Conservation (phyloP, 495 filamentous ascomycete species). For the Podospora sp. region DNA sequence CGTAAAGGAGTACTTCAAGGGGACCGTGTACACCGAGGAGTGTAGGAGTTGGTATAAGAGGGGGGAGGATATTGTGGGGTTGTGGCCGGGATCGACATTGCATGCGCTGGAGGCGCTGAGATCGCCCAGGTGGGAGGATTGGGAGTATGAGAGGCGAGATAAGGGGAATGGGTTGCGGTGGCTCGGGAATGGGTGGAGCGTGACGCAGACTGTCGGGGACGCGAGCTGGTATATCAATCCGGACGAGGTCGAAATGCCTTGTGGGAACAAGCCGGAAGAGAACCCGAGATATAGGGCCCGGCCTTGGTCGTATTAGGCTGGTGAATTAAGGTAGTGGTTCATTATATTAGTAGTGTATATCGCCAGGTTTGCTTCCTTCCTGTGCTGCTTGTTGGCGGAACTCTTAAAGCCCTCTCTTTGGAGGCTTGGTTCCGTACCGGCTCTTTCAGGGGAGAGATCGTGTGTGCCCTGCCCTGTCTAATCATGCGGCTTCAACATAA, state of each 20-base stretch:
- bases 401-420: not conserved
- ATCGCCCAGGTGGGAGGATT: constrained; percentile 51
- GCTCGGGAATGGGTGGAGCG: constrained; percentile 56
- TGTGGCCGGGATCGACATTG: constrained; percentile 49
- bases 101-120: constrained; percentile 49
- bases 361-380: not conserved
- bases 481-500: not conserved
- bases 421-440: not conserved
- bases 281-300: constrained; percentile 41
- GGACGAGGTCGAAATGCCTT: constrained; percentile 46
- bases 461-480: not conserved
- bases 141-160: constrained; percentile 36
- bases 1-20: constrained; percentile 63
- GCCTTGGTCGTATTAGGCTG: constrained; percentile 51
- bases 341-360: not conserved
- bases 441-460: not conserved
- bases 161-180: constrained; percentile 43
- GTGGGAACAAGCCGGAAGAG: constrained; percentile 47
- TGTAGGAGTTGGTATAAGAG: constrained; percentile 74
- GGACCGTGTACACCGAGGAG: constrained; percentile 64
- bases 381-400: not conserved
- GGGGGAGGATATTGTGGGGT: constrained; percentile 39
- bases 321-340: not conserved
- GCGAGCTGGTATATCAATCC: constrained; percentile 55
- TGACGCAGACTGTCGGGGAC: constrained; percentile 48